Percentiles rank a stretch among this genome's conserved stretches.
Conservation (phyloP, 805 yeast species). For the Cyberlindnera mississippiensis region DNA sequence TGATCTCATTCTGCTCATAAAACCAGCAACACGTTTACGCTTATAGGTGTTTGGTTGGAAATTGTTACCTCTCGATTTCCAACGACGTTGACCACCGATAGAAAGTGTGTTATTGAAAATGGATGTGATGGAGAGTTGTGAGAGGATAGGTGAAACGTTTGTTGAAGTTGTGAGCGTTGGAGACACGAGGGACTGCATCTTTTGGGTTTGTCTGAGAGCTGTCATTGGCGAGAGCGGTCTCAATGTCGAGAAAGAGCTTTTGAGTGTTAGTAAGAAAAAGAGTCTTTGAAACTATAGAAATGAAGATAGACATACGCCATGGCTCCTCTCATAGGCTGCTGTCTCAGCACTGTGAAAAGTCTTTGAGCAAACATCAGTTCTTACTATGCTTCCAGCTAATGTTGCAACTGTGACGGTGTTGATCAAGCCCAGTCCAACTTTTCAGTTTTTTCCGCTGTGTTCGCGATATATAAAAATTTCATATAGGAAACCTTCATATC, state of each 20-base stretch:
- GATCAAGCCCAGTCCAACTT: neutral
- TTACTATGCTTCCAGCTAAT: neutral
- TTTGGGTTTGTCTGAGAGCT: slow-evolving; percentile 21
- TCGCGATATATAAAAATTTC: slow-evolving; percentile 6
- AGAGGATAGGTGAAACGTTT: slow-evolving; percentile 14
- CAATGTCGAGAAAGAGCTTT: slow-evolving; percentile 16
- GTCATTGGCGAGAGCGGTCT: slow-evolving; percentile 21
- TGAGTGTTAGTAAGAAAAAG: slow-evolving; percentile 10
- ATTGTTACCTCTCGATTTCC: slow-evolving; percentile 90
- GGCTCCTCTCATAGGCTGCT: slow-evolving; percentile 7
- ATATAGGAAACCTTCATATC: no score
- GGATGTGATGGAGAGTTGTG: slow-evolving; percentile 16
- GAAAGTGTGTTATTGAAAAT: slow-evolving; percentile 28
- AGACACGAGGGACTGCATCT: slow-evolving; percentile 20
- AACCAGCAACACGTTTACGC: slow-evolving; percentile 88
- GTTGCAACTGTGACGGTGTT: neutral
- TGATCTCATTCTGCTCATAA: slow-evolving; percentile 75
- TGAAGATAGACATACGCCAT: slow-evolving; percentile 9
- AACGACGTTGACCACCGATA: slow-evolving; percentile 52
- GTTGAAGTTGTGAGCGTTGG: slow-evolving; percentile 21
- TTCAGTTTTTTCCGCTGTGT: neutral
- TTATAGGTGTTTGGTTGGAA: slow-evolving; percentile 90
- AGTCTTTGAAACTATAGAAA: neutral
- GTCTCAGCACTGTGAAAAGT: slow-evolving; percentile 8
- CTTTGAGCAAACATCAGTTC: slow-evolving; percentile 9